These are phyloP conservation scores for Fusarium sp. DNA, from an alignment of 2,329 filamentous ascomycete genomes.

Conservation along the genomic window DNA sequence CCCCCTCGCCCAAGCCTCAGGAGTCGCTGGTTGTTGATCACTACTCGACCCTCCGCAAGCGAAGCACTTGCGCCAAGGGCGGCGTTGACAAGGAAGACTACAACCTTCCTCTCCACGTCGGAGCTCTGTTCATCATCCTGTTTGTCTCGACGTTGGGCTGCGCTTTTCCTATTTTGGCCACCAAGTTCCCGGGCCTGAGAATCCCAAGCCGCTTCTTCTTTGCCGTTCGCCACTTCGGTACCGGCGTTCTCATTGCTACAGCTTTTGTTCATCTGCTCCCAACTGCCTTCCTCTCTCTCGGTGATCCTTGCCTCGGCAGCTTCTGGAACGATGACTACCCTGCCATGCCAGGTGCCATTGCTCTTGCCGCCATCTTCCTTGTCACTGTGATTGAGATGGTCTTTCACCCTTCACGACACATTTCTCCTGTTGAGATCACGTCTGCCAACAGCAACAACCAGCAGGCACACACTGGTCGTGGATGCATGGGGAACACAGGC, in stretches of 20 bases:
- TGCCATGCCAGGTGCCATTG: conserved; percentile 80
- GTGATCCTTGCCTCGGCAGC: conserved; percentile 70
- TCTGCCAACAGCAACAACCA: conserved; percentile 5
- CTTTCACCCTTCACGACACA: conserved; percentile 56
- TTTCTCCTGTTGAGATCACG: conserved; percentile 31
- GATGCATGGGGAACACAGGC: conserved; percentile 40
- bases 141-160: conserved; percentile 58
- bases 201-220: conserved; percentile 66
- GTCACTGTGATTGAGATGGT: conserved; percentile 83
- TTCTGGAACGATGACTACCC: conserved; percentile 80
- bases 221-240: conserved; percentile 73
- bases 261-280: conserved; percentile 80
- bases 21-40: conserved; percentile 19
- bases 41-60: conserved; percentile 36
- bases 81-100: conserved; percentile 53
- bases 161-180: conserved; percentile 63
- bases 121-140: conserved; percentile 62
- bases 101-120: conserved; percentile 65
- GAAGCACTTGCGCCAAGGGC: conserved; percentile 44
- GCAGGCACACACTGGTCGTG: conserved; percentile 10
- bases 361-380: conserved; percentile 78
- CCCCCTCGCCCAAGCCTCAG: conserved; percentile 11
- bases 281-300: conserved; percentile 69
- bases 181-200: conserved; percentile 59
- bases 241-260: conserved; percentile 76